A percentile compares a stretch with the other conserved stretches of the same genome.
Evolutionary conservation across 352 stramenopile genomes (phyloP).

Genomic region (Phytophthora pluvialis): DNA sequence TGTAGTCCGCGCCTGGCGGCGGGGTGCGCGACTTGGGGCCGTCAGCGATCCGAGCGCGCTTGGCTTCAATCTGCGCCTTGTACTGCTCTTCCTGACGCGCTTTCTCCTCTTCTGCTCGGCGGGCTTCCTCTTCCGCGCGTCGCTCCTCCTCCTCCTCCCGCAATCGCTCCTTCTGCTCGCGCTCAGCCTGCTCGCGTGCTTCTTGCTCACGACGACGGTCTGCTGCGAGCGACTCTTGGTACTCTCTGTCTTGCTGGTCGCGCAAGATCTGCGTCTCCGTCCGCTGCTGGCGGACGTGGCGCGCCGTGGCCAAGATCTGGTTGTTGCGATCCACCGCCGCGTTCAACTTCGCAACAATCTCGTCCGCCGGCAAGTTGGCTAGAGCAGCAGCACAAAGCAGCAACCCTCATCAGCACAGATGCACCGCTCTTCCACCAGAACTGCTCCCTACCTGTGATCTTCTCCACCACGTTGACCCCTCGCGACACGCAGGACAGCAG

Average conservation of each 20-base stretch:
- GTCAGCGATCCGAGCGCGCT: slow-evolving; percentile 54
- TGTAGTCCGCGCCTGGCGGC: slow-evolving; percentile 59
- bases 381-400: neutral
- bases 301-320: slow-evolving; percentile 71
- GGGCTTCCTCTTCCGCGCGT: slow-evolving; percentile 35
- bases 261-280: slow-evolving; percentile 89
- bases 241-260: slow-evolving; percentile 94
- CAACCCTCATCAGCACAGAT: slow-evolving; percentile 6
- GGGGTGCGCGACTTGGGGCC: slow-evolving; percentile 56
- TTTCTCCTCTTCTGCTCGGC: slow-evolving; percentile 34
- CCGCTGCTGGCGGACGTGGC: slow-evolving; percentile 73
- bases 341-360: slow-evolving; percentile 72
- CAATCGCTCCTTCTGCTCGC: slow-evolving; percentile 46
- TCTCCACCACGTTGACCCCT: slow-evolving; percentile 85
- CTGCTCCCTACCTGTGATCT: slow-evolving; percentile 71
- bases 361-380: slow-evolving; percentile 65
- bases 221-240: slow-evolving; percentile 91
- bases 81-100: slow-evolving; percentile 40
- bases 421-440: neutral
- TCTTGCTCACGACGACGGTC: slow-evolving; percentile 86
- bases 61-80: slow-evolving; percentile 58
- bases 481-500: slow-evolving; percentile 82
- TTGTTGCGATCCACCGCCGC: slow-evolving; percentile 74
- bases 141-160: slow-evolving; percentile 48
- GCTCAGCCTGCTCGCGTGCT: slow-evolving; percentile 51